Conservation (phyloP, 495 filamentous ascomycete genomes). For the Darksidea phi region DNA sequence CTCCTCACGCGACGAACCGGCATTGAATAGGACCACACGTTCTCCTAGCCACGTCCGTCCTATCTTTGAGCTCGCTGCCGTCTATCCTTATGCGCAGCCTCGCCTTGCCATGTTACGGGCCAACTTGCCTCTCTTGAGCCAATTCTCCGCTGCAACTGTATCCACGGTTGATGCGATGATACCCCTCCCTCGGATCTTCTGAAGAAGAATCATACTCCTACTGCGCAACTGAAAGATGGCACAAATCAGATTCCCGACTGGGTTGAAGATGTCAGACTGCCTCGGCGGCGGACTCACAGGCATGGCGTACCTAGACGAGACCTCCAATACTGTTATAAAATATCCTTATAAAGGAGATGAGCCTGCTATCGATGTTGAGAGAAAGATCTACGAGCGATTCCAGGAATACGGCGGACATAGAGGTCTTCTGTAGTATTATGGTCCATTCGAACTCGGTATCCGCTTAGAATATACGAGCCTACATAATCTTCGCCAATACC, state of each 20-base stretch:
- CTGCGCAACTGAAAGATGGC: no score
- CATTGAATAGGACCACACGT: no score
- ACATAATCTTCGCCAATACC: slow-evolving; percentile 5
- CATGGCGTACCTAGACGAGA: slow-evolving; percentile 21
- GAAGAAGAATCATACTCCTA: no score
- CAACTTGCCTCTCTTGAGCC: no score
- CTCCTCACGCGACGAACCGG: slow-evolving; percentile 14
- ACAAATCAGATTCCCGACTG: slow-evolving; percentile 19
- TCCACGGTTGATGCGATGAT: no score
- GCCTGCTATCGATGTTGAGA: slow-evolving; percentile 23
- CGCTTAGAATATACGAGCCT: slow-evolving; percentile 19
- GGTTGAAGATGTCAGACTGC: slow-evolving; percentile 19
- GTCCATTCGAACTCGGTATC: slow-evolving; percentile 19
- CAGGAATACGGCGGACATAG: slow-evolving; percentile 23
- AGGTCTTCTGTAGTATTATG: slow-evolving; percentile 18
- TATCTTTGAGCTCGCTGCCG: not conserved
- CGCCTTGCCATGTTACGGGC: no score
- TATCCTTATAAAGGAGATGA: slow-evolving; percentile 21
- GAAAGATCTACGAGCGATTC: slow-evolving; percentile 24
- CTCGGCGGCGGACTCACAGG: slow-evolving; percentile 16
- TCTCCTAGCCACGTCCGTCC: not conserved
- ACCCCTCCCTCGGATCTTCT: no score
- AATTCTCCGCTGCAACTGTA: no score
- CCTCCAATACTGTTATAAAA: slow-evolving; percentile 25
- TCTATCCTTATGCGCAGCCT: slow-evolving; percentile 12